Evolutionary conservation across 768 basidiomycete genomes (phyloP).

Genomic region (Rhizopogon sp.): DNA sequence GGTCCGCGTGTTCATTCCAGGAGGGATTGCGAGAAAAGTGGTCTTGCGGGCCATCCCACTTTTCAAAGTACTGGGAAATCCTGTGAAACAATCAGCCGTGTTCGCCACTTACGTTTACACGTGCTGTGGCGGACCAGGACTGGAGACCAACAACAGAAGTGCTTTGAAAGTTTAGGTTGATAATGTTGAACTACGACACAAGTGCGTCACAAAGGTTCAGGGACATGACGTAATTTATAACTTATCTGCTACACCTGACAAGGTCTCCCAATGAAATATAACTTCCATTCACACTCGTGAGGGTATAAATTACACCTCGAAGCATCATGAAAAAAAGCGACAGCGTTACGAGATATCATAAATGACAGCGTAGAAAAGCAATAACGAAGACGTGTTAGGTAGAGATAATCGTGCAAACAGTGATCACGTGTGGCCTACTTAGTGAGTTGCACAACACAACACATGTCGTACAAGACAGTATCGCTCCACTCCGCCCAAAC

Average conservation of each 20-base stretch:
- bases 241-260: too few relatives aligned
- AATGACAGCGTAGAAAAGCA: background rate
- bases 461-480: too few relatives aligned
- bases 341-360: background rate
- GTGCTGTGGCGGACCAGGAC: slow-evolving; percentile 7
- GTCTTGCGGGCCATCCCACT: slow-evolving; percentile 22
- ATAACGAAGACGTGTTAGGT: background rate
- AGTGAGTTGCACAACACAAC: too few relatives aligned
- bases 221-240: too few relatives aligned
- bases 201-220: too few relatives aligned
- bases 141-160: background rate
- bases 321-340: background rate
- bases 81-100: background rate
- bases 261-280: too few relatives aligned
- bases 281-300: background rate
- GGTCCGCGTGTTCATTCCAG: slow-evolving; percentile 23
- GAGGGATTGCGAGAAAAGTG: slow-evolving; percentile 22
- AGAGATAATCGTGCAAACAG: background rate
- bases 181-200: too few relatives aligned
- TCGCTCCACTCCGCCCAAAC: too few relatives aligned
- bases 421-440: too few relatives aligned
- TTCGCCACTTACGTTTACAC: slow-evolving; percentile 19
- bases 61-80: slow-evolving; percentile 7
- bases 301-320: background rate
- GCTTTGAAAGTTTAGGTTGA: background rate